These are phyloP conservation scores for Euptelea pleiosperma DNA, from an alignment of 164 flowering plant genomes.

Conservation along the genomic window DNA sequence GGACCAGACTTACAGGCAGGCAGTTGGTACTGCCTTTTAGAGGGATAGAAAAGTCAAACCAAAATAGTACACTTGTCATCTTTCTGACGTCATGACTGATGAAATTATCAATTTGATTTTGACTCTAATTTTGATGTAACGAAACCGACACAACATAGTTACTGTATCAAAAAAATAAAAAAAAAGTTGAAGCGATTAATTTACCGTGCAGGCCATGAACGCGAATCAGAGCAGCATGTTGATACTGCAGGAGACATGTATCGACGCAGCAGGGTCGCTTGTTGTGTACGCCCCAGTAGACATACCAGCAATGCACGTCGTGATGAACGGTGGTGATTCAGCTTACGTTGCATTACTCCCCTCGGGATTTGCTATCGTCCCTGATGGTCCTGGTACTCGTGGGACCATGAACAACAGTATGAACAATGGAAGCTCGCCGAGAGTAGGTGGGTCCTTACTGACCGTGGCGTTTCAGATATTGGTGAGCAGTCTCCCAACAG, in stretches of 20 bases:
- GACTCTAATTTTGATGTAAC: too few relatives aligned
- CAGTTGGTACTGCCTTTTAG: too few relatives aligned
- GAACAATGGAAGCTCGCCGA: too few relatives aligned
- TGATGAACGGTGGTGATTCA: slow-evolving; percentile 97
- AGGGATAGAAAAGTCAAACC: slow-evolving; percentile 7
- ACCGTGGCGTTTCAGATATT: slow-evolving; percentile 94
- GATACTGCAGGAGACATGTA: slow-evolving; percentile 92
- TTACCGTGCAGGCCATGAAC: slow-evolving; percentile 83
- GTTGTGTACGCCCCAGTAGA: slow-evolving; percentile 99
- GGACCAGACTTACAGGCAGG: too few relatives aligned
- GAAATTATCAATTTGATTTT: too few relatives aligned
- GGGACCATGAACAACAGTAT: slow-evolving; percentile 6
- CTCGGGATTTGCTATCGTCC: slow-evolving; percentile 82
- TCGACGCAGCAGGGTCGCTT: slow-evolving; percentile 78
- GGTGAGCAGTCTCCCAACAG: slow-evolving; percentile 88
- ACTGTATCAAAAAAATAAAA: too few relatives aligned
- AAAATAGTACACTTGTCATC: slow-evolving; percentile 17
- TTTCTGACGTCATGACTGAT: slow-evolving; percentile 2
- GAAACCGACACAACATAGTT: too few relatives aligned
- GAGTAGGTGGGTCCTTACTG: slow-evolving; percentile 64
- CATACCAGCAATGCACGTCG: slow-evolving; percentile 93
- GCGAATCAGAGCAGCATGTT: slow-evolving; percentile 89
- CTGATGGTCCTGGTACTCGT: slow-evolving; percentile 62
- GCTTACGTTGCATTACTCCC: slow-evolving; percentile 93
- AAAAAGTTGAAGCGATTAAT: too few relatives aligned